phyloP scores from a whole-genome alignment of 2,329 filamentous ascomycete species.

The Stagonosporopsis tanaceti region DNA sequence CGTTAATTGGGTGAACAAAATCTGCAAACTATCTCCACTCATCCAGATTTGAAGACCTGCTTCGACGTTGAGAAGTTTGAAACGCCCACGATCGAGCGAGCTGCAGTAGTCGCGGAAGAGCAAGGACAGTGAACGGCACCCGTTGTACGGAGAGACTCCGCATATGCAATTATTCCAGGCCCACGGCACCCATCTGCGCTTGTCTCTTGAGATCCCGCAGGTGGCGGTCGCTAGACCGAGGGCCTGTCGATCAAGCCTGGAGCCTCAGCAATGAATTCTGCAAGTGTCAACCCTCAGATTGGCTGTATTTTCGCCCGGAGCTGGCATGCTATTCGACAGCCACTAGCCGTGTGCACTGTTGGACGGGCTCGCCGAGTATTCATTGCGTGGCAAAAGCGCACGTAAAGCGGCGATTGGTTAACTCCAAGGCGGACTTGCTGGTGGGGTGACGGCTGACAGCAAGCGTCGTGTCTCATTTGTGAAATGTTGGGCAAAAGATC shows the following conservation, averaged over 20 bases:
- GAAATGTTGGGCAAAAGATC: slow-evolving; percentile 15
- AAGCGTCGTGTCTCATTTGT: slow-evolving; percentile 7
- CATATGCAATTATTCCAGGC: slow-evolving; percentile 13
- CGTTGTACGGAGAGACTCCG: slow-evolving; percentile 17
- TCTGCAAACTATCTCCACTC: slow-evolving; percentile 7
- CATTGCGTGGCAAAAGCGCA: slow-evolving; percentile 5
- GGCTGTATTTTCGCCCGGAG: slow-evolving; percentile 10
- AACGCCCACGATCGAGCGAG: slow-evolving; percentile 11
- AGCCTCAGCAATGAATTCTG: slow-evolving; percentile 15
- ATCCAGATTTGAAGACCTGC: slow-evolving; percentile 1
- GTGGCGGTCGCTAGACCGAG: slow-evolving; percentile 14
- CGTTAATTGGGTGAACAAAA: slow-evolving; percentile 1
- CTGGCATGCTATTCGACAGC: slow-evolving; percentile 10
- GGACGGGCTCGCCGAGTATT: slow-evolving; percentile 9
- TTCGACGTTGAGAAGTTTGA: slow-evolving; percentile 18
- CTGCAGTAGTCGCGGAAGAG: slow-evolving; percentile 15
- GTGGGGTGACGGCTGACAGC: slow-evolving; percentile 14
- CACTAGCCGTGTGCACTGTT: slow-evolving; percentile 7
- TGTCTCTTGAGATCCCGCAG: slow-evolving; percentile 20
- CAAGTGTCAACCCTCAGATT: slow-evolving; percentile 7
- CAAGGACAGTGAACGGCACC: slow-evolving; percentile 4
- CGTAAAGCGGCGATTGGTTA: slow-evolving; percentile 11
- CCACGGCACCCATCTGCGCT: slow-evolving; percentile 14
- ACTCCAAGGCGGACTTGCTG: slow-evolving; percentile 3
- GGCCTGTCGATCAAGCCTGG: slow-evolving; percentile 19